phyloP scores from a whole-genome alignment of 768 basidiomycete genomes.

The Candolleomyces eurysporus region DNA sequence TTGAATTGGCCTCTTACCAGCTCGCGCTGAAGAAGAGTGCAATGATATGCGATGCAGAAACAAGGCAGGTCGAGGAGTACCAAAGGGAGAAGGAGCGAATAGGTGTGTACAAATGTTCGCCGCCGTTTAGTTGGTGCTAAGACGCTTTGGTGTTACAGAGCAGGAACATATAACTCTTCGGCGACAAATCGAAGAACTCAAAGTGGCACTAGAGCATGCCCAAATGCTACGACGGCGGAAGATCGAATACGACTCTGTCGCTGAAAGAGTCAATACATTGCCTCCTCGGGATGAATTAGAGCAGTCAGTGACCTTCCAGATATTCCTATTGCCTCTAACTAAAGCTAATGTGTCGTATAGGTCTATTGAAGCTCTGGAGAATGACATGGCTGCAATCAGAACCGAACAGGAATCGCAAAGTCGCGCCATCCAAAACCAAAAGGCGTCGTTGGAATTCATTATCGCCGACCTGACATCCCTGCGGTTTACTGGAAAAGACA shows the following conservation, averaged over 20 bases:
- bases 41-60: conserved; percentile 85
- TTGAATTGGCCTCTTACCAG: conserved; percentile 77
- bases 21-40: conserved; percentile 71
- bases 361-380: conserved; percentile 66
- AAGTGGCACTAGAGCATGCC: conserved; percentile 72
- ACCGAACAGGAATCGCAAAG: conserved; percentile 74
- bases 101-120: conserved; percentile 43
- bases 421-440: conserved; percentile 64
- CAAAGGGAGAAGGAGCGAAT: conserved; percentile 68
- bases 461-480: conserved; percentile 60
- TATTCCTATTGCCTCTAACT: background rate
- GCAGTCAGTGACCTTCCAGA: conserved; percentile 16
- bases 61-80: conserved; percentile 83
- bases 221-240: conserved; percentile 73
- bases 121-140: conserved; percentile 5
- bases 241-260: conserved; percentile 83
- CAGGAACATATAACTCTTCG: conserved; percentile 66
- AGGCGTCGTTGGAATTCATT: conserved; percentile 63
- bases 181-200: conserved; percentile 75
- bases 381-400: conserved; percentile 73
- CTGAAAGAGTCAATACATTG: conserved; percentile 79
- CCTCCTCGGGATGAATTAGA: conserved; percentile 77
- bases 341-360: conserved; percentile 30
- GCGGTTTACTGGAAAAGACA: conserved; percentile 68
- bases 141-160: conserved; percentile 38